These are phyloP conservation scores for Forsythia suspensa DNA, from an alignment of 257 asterid species.

Conservation along the genomic window DNA sequence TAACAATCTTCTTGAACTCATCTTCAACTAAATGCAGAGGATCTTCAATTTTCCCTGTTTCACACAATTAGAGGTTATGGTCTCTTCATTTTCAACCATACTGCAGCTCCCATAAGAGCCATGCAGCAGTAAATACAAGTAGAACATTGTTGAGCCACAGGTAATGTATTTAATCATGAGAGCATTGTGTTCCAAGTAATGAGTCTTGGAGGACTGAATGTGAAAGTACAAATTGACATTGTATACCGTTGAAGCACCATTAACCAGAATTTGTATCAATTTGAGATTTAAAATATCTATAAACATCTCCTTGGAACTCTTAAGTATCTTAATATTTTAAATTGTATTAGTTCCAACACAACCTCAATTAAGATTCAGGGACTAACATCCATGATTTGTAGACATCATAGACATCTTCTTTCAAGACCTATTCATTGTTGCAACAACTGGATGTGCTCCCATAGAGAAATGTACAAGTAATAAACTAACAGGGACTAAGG, in stretches of 20 bases:
- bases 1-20: conserved; percentile 77
- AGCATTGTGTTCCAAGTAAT: background rate
- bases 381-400: background rate
- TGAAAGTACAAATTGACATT: background rate
- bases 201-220: background rate
- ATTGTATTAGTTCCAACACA: background rate
- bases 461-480: background rate
- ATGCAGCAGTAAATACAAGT: background rate
- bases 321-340: background rate
- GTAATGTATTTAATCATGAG: background rate
- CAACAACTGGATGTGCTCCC: background rate
- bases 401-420: background rate
- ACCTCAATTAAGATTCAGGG: background rate
- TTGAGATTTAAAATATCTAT: background rate
- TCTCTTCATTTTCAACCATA: background rate
- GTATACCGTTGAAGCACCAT: background rate
- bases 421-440: background rate
- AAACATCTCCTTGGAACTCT: background rate
- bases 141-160: background rate
- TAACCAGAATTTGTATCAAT: background rate
- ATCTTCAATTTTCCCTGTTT: conserved; percentile 86
- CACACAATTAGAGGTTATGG: conserved; percentile 17
- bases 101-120: background rate
- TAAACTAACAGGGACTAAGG: background rate
- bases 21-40: conserved; percentile 59